phyloP scores from a whole-genome alignment of 2,329 filamentous ascomycete species.

The Cyphellophora attinorum region DNA sequence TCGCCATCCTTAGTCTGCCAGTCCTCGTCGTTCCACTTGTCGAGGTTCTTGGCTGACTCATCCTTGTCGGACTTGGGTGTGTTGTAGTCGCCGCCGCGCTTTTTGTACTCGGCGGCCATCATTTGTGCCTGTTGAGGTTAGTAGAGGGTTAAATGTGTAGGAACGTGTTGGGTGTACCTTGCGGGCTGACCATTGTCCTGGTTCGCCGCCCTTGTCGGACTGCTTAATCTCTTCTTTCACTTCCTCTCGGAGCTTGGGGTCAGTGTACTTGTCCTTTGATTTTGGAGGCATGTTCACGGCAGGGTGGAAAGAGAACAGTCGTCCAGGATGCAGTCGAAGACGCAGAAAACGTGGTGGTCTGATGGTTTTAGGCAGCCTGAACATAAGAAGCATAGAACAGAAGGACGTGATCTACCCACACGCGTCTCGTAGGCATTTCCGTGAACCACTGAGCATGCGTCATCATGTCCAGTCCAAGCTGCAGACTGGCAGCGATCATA shows the following conservation, averaged over 20 bases:
- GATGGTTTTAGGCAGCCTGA: no score
- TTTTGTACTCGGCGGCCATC: conserved; percentile 39
- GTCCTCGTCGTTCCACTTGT: conserved; percentile 38
- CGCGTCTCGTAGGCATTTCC: no score
- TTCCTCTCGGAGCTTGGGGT: conserved; percentile 36
- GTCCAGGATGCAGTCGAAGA: no score
- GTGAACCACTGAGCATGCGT: no score
- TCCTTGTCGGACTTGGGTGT: conserved; percentile 35
- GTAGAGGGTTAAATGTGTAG: neutral
- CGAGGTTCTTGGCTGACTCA: conserved; percentile 33
- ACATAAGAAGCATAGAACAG: no score
- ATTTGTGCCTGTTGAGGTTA: conserved; percentile 29
- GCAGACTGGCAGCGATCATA: no score
- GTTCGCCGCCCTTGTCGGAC: conserved; percentile 36
- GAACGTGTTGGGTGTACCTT: conserved; percentile 25
- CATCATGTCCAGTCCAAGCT: no score
- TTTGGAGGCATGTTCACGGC: conserved; percentile 32
- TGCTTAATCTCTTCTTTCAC: conserved; percentile 38
- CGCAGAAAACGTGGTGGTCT: no score
- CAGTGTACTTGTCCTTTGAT: conserved; percentile 36
- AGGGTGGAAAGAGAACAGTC: no score
- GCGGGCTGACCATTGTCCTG: conserved; percentile 40
- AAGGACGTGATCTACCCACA: no score
- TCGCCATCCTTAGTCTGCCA: conserved; percentile 41
- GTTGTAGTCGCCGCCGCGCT: conserved; percentile 36